Evolutionary conservation across 805 yeast genomes (phyloP).

Genomic region (Candida nanaspora): DNA sequence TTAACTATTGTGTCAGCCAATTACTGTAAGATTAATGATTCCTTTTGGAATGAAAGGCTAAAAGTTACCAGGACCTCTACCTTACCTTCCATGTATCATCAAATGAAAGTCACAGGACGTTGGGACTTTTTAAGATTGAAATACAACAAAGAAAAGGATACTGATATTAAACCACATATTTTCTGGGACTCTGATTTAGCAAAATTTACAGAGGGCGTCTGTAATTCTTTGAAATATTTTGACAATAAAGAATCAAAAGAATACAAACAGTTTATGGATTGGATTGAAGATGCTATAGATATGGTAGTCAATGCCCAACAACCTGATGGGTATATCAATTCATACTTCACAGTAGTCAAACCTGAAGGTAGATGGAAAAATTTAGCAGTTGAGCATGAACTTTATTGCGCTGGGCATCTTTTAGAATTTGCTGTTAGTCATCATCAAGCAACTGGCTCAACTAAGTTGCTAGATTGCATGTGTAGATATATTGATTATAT

Average conservation of each 20-base stretch:
- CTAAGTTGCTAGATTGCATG: conserved; percentile 10
- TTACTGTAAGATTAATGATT: background rate
- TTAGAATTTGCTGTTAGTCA: conserved; percentile 20
- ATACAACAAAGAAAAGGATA: conserved; percentile 4
- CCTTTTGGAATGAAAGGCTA: conserved; percentile 13
- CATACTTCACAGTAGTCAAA: conserved; percentile 14
- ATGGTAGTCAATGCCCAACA: conserved; percentile 17
- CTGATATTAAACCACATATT: conserved; percentile 10
- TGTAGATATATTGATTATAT: conserved; percentile 15
- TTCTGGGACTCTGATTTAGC: conserved; percentile 24
- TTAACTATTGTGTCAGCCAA: too few species aligned
- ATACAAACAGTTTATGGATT: conserved; percentile 5
- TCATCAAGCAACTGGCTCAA: conserved; percentile 12
- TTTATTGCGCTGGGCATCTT: conserved; percentile 17
- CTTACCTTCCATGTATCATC: conserved; percentile 13
- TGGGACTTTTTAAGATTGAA: conserved; percentile 14
- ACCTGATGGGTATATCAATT: conserved; percentile 19
- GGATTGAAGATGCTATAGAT: conserved; percentile 13
- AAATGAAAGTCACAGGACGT: conserved; percentile 15
- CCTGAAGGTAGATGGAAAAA: conserved; percentile 11
- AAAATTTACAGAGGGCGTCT: conserved; percentile 16
- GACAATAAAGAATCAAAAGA: conserved; percentile 9
- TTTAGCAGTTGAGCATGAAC: conserved; percentile 7
- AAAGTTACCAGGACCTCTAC: conserved; percentile 11
- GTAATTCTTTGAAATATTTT: conserved; percentile 24